phyloP scores from a whole-genome alignment of 2,329 filamentous ascomycete species.

The Aspergillus latus region DNA sequence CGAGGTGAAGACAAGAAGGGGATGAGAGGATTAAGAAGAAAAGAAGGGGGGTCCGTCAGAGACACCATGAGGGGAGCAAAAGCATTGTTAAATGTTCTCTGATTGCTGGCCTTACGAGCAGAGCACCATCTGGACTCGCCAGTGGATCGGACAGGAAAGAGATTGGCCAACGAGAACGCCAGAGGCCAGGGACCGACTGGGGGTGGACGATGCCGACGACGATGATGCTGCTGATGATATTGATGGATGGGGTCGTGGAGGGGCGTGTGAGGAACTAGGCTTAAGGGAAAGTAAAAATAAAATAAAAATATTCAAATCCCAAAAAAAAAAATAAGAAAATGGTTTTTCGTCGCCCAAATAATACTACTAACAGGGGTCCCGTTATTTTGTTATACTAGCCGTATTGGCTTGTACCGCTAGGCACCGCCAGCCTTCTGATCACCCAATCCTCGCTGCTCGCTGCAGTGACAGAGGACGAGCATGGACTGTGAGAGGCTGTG shows the following conservation, averaged over 20 bases:
- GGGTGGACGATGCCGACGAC: conserved; percentile 21
- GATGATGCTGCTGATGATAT: conserved; percentile 17
- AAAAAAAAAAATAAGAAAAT: conserved; percentile 10
- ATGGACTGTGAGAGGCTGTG: background rate
- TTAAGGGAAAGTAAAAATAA: conserved; percentile 12
- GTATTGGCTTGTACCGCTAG: conserved; percentile 2
- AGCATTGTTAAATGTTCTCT: conserved; percentile 31
- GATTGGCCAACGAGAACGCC: conserved; percentile 23
- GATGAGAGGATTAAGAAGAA: conserved; percentile 14
- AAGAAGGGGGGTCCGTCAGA: conserved; percentile 7
- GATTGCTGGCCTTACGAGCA: conserved; percentile 29
- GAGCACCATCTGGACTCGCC: conserved; percentile 19
- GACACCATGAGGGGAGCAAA: conserved; percentile 22
- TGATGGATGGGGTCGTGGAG: conserved; percentile 10
- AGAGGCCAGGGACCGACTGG: conserved; percentile 21
- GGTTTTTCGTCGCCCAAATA: background rate
- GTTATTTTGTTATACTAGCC: conserved; percentile 6
- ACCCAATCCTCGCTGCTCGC: background rate
- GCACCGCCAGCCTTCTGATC: conserved; percentile 20
- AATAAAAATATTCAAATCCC: conserved; percentile 4
- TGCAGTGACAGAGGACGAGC: background rate
- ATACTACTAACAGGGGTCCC: background rate
- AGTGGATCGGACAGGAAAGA: conserved; percentile 18
- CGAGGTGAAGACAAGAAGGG: conserved; percentile 5
- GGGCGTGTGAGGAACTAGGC: conserved; percentile 7